phyloP scores from a whole-genome alignment of 2,329 filamentous ascomycete species.

The Penicillium expansum region DNA sequence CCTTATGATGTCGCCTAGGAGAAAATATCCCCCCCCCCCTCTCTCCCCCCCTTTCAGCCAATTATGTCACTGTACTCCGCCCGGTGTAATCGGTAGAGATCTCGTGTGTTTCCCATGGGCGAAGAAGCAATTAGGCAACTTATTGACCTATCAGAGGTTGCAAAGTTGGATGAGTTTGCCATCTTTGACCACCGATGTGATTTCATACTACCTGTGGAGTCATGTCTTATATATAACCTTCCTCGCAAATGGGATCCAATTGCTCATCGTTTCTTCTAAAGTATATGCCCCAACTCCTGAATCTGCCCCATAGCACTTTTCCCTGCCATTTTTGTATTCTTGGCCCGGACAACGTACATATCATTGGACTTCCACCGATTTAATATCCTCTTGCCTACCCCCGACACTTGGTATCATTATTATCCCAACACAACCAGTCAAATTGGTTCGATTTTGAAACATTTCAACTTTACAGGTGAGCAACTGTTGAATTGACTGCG shows the following conservation, averaged over 20 bases:
- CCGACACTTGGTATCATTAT: neutral
- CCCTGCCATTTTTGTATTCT: slow-evolving; percentile 3
- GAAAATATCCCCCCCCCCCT: neutral
- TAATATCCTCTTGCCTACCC: neutral
- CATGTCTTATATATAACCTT: slow-evolving; percentile 14
- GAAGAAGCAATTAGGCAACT: slow-evolving; percentile 8
- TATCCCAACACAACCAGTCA: neutral
- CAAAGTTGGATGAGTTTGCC: slow-evolving; percentile 10
- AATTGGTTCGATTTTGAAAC: neutral
- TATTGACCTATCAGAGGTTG: slow-evolving; percentile 14
- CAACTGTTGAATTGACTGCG: neutral
- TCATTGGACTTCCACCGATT: neutral
- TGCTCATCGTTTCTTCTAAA: neutral
- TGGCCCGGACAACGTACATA: neutral
- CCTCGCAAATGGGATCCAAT: slow-evolving; percentile 1
- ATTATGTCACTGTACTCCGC: slow-evolving; percentile 24
- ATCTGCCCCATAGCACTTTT: slow-evolving; percentile 13
- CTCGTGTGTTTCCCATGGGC: slow-evolving; percentile 6
- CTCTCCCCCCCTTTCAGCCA: slow-evolving; percentile 14
- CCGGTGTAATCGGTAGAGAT: slow-evolving; percentile 11
- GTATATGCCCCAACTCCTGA: slow-evolving; percentile 13
- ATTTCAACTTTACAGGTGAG: slow-evolving; percentile 14
- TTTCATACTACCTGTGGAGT: slow-evolving; percentile 15
- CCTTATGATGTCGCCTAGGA: slow-evolving; percentile 21
- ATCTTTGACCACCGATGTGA: slow-evolving; percentile 13